These are phyloP conservation scores for Candida ulmi DNA, from an alignment of 805 yeast genomes.

Conservation along the genomic window DNA sequence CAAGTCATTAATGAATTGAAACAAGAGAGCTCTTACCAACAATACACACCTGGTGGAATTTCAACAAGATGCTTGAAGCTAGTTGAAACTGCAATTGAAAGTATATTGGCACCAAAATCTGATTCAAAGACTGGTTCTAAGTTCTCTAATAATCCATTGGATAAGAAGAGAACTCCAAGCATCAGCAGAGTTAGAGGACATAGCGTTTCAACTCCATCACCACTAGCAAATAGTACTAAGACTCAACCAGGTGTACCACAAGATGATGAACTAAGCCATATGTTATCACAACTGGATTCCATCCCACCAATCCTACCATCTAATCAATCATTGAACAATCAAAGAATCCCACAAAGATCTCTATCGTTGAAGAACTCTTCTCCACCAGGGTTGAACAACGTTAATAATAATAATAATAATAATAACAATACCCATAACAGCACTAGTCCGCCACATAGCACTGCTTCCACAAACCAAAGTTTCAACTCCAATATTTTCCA, in stretches of 20 bases:
- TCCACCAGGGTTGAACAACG: neutral
- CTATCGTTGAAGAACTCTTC: neutral
- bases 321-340: slow-evolving; percentile 4
- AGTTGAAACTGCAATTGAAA: slow-evolving; percentile 53
- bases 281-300: slow-evolving; percentile 21
- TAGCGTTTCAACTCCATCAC: slow-evolving; percentile 8
- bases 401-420: no score
- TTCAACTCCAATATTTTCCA: neutral
- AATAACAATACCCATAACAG: neutral
- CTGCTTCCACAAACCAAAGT: no score
- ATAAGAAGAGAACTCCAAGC: slow-evolving; percentile 9
- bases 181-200: neutral
- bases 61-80: slow-evolving; percentile 51
- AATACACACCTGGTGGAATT: slow-evolving; percentile 56
- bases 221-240: slow-evolving; percentile 5
- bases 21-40: slow-evolving; percentile 35
- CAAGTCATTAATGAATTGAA: slow-evolving; percentile 46
- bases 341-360: slow-evolving; percentile 6
- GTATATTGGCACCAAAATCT: slow-evolving; percentile 48
- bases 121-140: slow-evolving; percentile 6
- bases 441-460: neutral
- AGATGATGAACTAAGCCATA: slow-evolving; percentile 17
- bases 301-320: slow-evolving; percentile 22
- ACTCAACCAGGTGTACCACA: slow-evolving; percentile 5
- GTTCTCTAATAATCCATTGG: slow-evolving; percentile 1